phyloP scores from a whole-genome alignment of 176 grass and related monocot genomes.

The Aegilops speltoides region DNA sequence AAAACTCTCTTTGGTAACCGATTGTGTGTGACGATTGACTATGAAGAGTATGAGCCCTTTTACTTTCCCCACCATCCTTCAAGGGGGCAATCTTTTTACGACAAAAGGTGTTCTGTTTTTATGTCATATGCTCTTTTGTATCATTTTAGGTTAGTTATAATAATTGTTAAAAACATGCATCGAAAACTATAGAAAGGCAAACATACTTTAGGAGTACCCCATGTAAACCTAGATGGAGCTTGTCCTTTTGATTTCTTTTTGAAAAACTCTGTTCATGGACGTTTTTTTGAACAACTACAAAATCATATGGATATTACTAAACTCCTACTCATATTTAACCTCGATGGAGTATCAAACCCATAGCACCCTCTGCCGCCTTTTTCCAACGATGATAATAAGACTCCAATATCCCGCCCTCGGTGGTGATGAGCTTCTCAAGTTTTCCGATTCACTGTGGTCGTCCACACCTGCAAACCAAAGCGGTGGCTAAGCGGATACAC shows the following conservation, averaged over 20 bases:
- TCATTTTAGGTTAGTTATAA: neutral
- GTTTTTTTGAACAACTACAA: neutral
- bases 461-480: too few species aligned
- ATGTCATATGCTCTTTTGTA: neutral
- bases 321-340: neutral
- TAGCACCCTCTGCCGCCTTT: neutral
- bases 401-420: neutral
- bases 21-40: neutral
- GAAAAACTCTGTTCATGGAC: too few species aligned
- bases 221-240: neutral
- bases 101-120: neutral
- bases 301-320: neutral
- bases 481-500: too few species aligned
- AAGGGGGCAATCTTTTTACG: neutral
- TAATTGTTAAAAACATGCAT: neutral
- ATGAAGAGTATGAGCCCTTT: neutral
- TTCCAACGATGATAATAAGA: neutral
- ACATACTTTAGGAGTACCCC: neutral
- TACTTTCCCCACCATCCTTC: neutral
- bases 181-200: neutral
- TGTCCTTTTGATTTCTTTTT: too few species aligned
- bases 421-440: neutral
- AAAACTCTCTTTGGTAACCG: neutral
- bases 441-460: neutral
- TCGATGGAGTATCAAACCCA: neutral